Conservation (phyloP, 208 protist species). For the Leptomonas seymouri region DNA sequence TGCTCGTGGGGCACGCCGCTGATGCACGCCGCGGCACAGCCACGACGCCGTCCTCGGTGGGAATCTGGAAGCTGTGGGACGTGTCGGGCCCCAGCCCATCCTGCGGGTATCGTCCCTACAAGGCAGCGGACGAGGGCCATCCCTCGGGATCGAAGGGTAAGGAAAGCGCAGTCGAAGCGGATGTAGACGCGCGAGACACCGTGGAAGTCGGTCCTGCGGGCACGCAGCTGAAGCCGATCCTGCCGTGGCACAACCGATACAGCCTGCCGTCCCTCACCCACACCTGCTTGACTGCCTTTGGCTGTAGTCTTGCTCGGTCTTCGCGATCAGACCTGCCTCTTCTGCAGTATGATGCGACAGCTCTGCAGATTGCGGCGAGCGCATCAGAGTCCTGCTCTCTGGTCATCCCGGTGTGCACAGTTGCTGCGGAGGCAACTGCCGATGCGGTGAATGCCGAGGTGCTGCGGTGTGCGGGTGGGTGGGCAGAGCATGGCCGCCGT, state of each 20-base stretch:
- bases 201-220: background rate
- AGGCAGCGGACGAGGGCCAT: background rate
- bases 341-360: conserved; percentile 11
- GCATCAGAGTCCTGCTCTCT: conserved; percentile 23
- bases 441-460: conserved; percentile 37
- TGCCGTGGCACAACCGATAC: conserved; percentile 34
- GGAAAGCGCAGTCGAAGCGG: background rate
- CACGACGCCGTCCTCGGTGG: background rate
- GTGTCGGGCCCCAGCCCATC: conserved; percentile 28
- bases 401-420: conserved; percentile 35
- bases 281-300: conserved; percentile 20
- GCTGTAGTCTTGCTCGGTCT: background rate
- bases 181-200: background rate
- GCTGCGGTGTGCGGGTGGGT: conserved; percentile 22
- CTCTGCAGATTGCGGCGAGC: conserved; percentile 21
- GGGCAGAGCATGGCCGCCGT: conserved; percentile 36
- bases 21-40: background rate
- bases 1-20: conserved; percentile 9
- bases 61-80: conserved; percentile 44
- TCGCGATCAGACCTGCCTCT: background rate
- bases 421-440: conserved; percentile 31
- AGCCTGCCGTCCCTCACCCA: conserved; percentile 35
- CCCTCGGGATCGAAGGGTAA: background rate
- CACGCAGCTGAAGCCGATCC: background rate
- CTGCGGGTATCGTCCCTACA: conserved; percentile 23